phyloP scores from a whole-genome alignment of 805 yeast species.

The Kodamaea kakaduensis region DNA sequence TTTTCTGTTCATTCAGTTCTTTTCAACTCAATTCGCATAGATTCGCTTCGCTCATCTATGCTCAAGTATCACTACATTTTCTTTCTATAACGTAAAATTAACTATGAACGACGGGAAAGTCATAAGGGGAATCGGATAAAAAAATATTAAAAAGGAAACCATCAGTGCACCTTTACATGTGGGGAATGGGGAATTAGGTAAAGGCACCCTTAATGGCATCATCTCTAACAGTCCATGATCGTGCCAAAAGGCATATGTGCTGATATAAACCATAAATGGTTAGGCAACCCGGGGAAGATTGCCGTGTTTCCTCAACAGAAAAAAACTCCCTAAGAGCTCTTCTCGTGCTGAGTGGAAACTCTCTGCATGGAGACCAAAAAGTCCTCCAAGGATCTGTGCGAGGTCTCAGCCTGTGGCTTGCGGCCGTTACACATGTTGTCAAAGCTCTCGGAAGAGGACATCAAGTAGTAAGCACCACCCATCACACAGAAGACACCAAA shows the following conservation, averaged over 20 bases:
- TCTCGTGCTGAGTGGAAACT: constrained; percentile 87
- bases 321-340: constrained; percentile 48
- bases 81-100: constrained; percentile 10
- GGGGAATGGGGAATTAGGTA: constrained; percentile 10
- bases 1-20: no score
- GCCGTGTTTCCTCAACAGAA: not conserved
- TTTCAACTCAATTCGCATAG: no score
- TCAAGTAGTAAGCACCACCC: constrained; percentile 95
- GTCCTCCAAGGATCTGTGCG: constrained; percentile 72
- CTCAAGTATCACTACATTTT: no score
- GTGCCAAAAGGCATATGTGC: constrained; percentile 7
- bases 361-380: constrained; percentile 83
- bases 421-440: constrained; percentile 85
- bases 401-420: constrained; percentile 53
- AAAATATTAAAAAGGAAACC: constrained; percentile 2
- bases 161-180: constrained; percentile 2
- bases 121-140: constrained; percentile 11
- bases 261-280: constrained; percentile 3
- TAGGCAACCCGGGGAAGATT: constrained; percentile 3
- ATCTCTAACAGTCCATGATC: constrained; percentile 9
- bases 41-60: no score
- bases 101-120: constrained; percentile 13
- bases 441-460: constrained; percentile 76
- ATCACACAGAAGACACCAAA: constrained; percentile 94
- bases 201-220: constrained; percentile 5